Evolutionary conservation across 2,329 filamentous ascomycete species (phyloP), one percentile per base, ranked within the genome.

Genomic region (Microsporum ferrugineum): DNA sequence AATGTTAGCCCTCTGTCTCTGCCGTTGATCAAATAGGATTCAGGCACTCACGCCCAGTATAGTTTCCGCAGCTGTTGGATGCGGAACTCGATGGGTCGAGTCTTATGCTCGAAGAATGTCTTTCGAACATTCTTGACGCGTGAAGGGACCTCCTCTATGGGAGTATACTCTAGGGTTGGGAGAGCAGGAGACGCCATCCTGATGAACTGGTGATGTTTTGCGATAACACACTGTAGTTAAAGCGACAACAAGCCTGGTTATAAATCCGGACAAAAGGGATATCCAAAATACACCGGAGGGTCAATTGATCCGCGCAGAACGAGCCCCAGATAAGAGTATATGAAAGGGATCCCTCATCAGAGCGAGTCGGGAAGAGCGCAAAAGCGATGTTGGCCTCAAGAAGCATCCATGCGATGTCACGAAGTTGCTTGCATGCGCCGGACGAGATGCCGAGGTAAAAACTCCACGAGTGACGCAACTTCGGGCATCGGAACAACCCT

Each of bases 11-110:
- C 17, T 23, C 17, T 23, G 17, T 23, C 17, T 59, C 34, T 3
- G 47, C 5, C 3, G 45, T 51, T 43, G 47, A 23, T 10, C 39
- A 39, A 17, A 49, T 33, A 17, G n/a, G 36, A 14, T 23, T n/a
- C 5, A 3, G 14, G 31, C 31, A 71, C 74, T 74, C 66, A 81
- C 79, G 83, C 91, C 94, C 94, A 97, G 79, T 96, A 97, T 61
- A 97, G 85, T 81, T 91, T 92, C 68, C 91, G 88, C 63, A 99
- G 84, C 80, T 97, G 94, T 60, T 84, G 80, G 65, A 91, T 79
- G 65, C 94, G 86, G 78, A 88, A 97, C 69, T 89, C 82, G 63
- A 96, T 72, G 60, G 89, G 82, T 71, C 90, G 90, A 49, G 91
- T 96, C 76, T 87, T 88, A 73, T 91, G 86, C 17, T 88, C 82